Base-by-base conservation (phyloP, 768 basidiomycete genomes). In the Filobasidium floriforme region DNA sequence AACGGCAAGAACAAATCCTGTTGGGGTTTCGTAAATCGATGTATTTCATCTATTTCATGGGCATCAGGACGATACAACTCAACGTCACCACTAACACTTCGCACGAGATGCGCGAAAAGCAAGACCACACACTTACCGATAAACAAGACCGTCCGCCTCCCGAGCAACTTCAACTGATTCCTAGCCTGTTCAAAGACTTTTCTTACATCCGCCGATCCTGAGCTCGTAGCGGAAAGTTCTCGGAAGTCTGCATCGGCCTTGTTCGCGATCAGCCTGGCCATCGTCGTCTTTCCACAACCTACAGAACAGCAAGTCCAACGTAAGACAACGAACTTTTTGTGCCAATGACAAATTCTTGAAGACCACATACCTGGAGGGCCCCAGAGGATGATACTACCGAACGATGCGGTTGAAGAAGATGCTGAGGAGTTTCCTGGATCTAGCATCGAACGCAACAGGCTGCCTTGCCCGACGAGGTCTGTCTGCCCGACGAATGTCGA, bases 1-100 rank as follows among this genome's bases (percentile, higher is more conserved):
- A 84, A 89, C 0, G 90, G 90, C 14, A 92, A 81, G 77, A 92
- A 89, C 12, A 89, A 81, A 71, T 90, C 89, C 84, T 89, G 70
- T 60, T 68, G 65, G 29, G 73, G 71, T 59, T 70, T 52, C 29
- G 71, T 70, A 63, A 73, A 71, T 0, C 88, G 85, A 78, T 90
- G 90, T 15, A 92, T 85, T 77, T 92, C 90, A 71, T 92, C 90
- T 43, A 32, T 37, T 9, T 3, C 32, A 28, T 24, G 7, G 29
- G 22, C 5, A 24, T 32, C 15, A 24, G n/a, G 15, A 26, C 26
- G 15, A 3, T 26, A 57, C 26, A 57, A 24, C 54, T 26, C 54
- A 57, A 24, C 29, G 24, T 51, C 24, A 18, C 12, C n/a, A n/a
- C 19, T 51, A 19, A 24, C 4, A 19, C 18, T 19, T 51, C 3